Conservation (phyloP, 75 land plant species). For the Pinus tabuliformis region DNA sequence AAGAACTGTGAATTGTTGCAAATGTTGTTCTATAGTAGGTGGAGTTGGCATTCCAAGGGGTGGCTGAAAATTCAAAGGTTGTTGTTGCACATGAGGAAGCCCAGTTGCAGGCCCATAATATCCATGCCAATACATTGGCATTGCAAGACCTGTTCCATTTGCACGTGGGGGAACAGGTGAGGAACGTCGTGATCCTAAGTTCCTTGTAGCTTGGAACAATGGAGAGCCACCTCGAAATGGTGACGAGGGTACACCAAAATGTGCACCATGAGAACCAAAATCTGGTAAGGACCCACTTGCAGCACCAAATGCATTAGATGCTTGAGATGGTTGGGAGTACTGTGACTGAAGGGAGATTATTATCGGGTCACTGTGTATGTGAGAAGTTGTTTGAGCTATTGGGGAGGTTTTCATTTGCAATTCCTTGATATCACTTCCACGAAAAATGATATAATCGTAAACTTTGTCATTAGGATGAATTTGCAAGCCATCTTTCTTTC, state of each 20-base stretch:
- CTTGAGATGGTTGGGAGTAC: conserved; percentile 32
- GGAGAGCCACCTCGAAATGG: conserved; percentile 43
- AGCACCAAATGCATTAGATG: conserved; percentile 30
- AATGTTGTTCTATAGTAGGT: conserved; percentile 21
- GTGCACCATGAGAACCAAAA: conserved; percentile 26
- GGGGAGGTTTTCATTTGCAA: conserved; percentile 90
- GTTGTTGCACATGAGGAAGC: conserved; percentile 51
- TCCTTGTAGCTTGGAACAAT: conserved; percentile 62
- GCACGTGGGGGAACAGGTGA: conserved; percentile 48
- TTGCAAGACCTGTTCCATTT: conserved; percentile 56
- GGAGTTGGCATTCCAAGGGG: conserved; percentile 34
- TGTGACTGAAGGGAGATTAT: conserved; percentile 68
- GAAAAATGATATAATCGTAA: conserved; percentile 80
- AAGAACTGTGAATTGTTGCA: conserved; percentile 15
- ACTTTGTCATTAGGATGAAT: conserved; percentile 76
- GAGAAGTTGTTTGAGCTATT: conserved; percentile 41
- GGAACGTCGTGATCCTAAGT: conserved; percentile 59
- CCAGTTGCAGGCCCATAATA: conserved; percentile 52
- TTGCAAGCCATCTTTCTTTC: conserved; percentile 81
- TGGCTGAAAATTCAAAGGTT: conserved; percentile 52
- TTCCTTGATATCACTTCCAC: conserved; percentile 90
- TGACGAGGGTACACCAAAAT: conserved; percentile 34
- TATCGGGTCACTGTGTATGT: conserved; percentile 75
- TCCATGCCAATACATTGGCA: conserved; percentile 86
- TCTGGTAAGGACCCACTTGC: conserved; percentile 28